Evolutionary conservation across 1,284 basidiomycete species (phyloP), one percentile per base, ranked within the genome.

Genomic region (Papiliotrema laurentii): DNA sequence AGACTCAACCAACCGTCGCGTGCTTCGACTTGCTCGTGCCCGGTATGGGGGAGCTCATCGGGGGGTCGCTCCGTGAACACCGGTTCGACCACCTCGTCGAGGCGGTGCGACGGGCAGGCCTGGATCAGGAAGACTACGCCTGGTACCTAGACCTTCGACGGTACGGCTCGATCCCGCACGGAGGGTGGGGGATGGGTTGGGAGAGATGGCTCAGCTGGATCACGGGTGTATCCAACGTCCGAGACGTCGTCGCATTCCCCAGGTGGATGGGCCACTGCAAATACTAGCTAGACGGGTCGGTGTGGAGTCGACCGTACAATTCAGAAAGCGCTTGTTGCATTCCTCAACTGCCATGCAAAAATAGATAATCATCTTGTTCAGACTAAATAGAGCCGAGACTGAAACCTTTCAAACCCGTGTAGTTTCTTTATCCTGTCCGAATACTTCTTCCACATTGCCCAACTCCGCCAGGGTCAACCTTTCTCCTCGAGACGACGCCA

Each of bases 1-100:
- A 21, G n/a, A 53, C 54, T 2, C 53, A 39, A 10, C 45, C 45
- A 47, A 93, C 89, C 1, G 90, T 89, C 4, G 89, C 86, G 10
- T 97, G 93, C 73, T 97, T 98, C 65, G 94, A 98, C 70, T 79
- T 98, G 21, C 80, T 98, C 43, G 82, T 97, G 11, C 96, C 94
- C 0, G 74, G 80, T 11, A 75, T 93, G 0, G 94, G 94, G 6
- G 94, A 99, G 74, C 79, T 99, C 27, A 87, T 83, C 0, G 94
- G 94, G 4, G 94, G 94, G 1, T 92, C 88, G 21, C 75, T 97
- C 25, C 80, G 94, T 51, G 93, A 97, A 69, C 89, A 96, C 63
- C 79, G 89, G 21, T 60, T 79, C n/a, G 77, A 78, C 5, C 61
- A 78, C 7, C 75, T 96, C 27, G 67, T 76, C 47, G 64, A 61